phyloP scores from a whole-genome alignment of 192 early-diverging fungal genomes.

The Obelidium mucronatum region DNA sequence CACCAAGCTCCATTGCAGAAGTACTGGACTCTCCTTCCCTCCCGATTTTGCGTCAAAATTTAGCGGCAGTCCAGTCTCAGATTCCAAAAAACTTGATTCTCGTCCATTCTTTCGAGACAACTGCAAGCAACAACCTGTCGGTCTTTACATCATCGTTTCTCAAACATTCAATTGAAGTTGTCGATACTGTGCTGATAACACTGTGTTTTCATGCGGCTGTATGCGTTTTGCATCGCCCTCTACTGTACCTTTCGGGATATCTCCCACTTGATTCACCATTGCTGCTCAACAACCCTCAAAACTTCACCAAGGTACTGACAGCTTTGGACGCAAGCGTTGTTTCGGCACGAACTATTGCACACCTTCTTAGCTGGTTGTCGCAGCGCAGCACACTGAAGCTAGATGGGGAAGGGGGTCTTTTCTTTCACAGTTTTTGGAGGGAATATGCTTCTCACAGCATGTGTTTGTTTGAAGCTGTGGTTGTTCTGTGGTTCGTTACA shows the following conservation, averaged over 20 bases:
- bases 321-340: not conserved
- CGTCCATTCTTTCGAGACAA: not conserved
- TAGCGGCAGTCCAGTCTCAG: not conserved
- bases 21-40: not conserved
- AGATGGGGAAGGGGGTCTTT: not conserved
- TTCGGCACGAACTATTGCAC: not conserved
- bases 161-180: not conserved
- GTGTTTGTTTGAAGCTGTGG: constrained; percentile 18
- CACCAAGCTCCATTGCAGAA: not conserved
- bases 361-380: not conserved
- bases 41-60: not conserved
- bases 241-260: not conserved
- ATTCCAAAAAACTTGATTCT: not conserved
- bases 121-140: not conserved
- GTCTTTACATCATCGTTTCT: not conserved
- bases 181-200: not conserved
- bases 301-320: not conserved
- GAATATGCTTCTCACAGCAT: not conserved
- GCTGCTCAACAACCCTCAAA: not conserved
- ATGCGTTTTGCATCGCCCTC: not conserved
- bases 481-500: constrained; percentile 19
- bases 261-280: not conserved
- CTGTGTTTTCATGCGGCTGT: not conserved
- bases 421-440: not conserved
- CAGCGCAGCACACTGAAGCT: not conserved